Evolutionary conservation across 2,329 filamentous ascomycete genomes (phyloP), one percentile per base, ranked within the genome.

Genomic region (Calcarisporium arbuscula): DNA sequence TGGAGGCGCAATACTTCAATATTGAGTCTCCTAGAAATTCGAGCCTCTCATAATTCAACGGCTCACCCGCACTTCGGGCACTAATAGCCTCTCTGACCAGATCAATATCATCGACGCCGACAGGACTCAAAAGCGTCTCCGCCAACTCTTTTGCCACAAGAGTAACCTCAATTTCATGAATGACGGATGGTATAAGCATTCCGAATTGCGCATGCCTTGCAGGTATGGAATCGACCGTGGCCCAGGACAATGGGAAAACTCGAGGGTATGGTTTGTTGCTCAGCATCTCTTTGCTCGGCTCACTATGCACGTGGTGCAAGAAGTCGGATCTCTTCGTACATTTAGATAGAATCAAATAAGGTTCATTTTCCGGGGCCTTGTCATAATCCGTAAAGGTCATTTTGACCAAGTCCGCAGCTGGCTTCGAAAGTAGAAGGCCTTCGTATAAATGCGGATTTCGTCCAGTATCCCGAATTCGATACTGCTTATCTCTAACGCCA

Each of bases 21-120:
- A 94, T 67, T 0, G 78, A 79, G 49, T 96, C 90, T 0, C 92
- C 92, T 0, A 95, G 62, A 46, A 94, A 94, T 53, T 96, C 92
- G 0, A 94, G 64, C 4, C 83, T 70, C 48, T 96, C 83, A 51
- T 95, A 95, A 44, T 95, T 73, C 0, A 68, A 70, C 2, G 62
- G 54, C 30, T 80, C 77, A 3, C 57, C 51, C 0, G 85, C 77
- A 2, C 67, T 67, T 0, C 80, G 74, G 1, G 85, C 67, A 32
- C 74, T 84, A 32, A 94, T 80, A 2, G 89, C 87, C 8, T 76
- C 79, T 2, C 78, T 53, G 0, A 94, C 52, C 21, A 82, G 61
- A 1, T 62, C 57, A 4, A 75, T 43, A 42, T 82, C 57, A 0
- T 56, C 54, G 22, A 90, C 71, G 0, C 54, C 50, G 1, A 87